Evolutionary conservation across 495 filamentous ascomycete species (phyloP).

Genomic region (Lophiostoma macrostomum): DNA sequence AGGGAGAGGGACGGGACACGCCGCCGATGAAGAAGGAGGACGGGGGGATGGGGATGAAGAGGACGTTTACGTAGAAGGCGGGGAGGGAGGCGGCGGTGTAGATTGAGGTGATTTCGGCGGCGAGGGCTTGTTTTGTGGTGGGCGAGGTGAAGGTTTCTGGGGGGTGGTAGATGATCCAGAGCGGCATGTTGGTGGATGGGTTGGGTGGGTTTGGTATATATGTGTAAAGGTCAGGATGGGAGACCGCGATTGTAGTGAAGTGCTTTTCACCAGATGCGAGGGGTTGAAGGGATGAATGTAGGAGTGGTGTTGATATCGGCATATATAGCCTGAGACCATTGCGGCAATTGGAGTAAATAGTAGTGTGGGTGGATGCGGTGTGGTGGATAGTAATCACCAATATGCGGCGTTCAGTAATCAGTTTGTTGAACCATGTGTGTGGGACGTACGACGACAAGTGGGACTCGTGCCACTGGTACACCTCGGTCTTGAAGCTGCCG

Average conservation of each 20-base stretch:
- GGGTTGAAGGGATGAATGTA: not conserved
- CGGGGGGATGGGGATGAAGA: conserved; percentile 36
- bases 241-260: too few relatives aligned
- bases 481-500: too few relatives aligned
- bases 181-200: conserved; percentile 36
- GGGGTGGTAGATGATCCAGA: conserved; percentile 44
- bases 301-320: not conserved
- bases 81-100: conserved; percentile 41
- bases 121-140: conserved; percentile 33
- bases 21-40: conserved; percentile 34
- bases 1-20: conserved; percentile 8
- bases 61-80: conserved; percentile 42
- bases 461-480: too few relatives aligned
- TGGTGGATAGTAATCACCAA: too few relatives aligned
- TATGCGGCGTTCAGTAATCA: too few relatives aligned
- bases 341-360: too few relatives aligned
- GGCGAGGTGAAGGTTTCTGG: conserved; percentile 32
- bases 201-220: not conserved
- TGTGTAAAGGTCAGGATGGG: too few relatives aligned
- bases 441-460: too few relatives aligned
- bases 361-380: too few relatives aligned
- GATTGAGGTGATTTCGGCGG: conserved; percentile 31
- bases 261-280: too few relatives aligned
- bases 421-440: too few relatives aligned
- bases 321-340: too few relatives aligned